Conservation (phyloP, 2,329 filamentous ascomycete genomes). For the Colletotrichum liriopes region DNA sequence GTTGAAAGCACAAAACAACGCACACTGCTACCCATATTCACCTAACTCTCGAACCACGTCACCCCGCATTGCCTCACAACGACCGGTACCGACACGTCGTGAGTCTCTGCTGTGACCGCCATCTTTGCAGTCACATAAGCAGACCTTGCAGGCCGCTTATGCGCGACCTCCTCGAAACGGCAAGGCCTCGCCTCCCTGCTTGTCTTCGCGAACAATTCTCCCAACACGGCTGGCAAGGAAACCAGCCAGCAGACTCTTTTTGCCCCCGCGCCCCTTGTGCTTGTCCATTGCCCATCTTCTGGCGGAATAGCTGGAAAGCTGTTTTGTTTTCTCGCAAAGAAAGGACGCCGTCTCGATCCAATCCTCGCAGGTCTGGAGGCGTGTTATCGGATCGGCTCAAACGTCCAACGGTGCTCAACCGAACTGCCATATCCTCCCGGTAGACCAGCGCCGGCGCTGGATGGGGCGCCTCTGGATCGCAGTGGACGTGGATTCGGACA, state of each 20-base stretch:
- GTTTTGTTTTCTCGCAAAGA: not conserved
- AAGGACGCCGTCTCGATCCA: not conserved
- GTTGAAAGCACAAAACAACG: not conserved
- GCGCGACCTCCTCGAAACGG: constrained; percentile 30
- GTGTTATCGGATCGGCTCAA: constrained; percentile 4
- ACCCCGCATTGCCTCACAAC: constrained; percentile 14
- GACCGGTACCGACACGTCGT: constrained; percentile 1
- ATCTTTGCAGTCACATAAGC: constrained; percentile 11
- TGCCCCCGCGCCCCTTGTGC: not conserved
- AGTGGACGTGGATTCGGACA: constrained; percentile 18
- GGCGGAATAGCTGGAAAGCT: not conserved
- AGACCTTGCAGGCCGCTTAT: constrained; percentile 34
- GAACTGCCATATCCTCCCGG: not conserved
- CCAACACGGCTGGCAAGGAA: not conserved
- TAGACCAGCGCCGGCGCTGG: constrained; percentile 8
- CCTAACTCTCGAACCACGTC: constrained; percentile 3
- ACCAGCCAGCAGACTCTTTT: not conserved
- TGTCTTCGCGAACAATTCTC: constrained; percentile 6
- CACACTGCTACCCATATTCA: not conserved
- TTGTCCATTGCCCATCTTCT: not conserved
- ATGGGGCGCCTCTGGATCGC: constrained; percentile 22
- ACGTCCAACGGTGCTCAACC: not conserved
- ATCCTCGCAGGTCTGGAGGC: not conserved
- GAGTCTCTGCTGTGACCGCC: constrained; percentile 15
- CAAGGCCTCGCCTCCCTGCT: constrained; percentile 14